Evolutionary conservation across 108 stramenopile genomes (phyloP), one percentile per base, ranked within the genome.

Genomic region (Pseudonitzschia delicatissima): DNA sequence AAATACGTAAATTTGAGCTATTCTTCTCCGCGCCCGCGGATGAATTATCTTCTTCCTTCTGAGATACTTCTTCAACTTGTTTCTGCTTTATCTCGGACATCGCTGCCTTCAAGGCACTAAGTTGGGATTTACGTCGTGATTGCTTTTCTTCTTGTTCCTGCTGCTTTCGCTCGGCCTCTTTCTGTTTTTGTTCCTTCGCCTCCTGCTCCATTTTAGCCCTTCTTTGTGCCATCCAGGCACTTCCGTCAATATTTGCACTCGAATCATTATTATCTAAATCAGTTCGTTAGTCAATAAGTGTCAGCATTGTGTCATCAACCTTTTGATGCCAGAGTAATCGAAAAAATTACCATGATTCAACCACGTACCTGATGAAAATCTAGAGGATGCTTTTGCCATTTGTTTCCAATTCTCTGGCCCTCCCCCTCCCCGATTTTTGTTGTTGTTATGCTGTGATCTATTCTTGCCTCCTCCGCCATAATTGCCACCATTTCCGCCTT

Each of bases 221-320:
- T 50, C 77, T 58, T 44, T 77, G 51, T 18, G 77, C 77, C 77
- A 77, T 77, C 77, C 77, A 77, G 12, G 70, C 59, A 37, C 45
- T 59, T 42, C 77, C 77, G 57, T 77, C 77, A 7, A 77, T 36
- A 7, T 28, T 51, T 28, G 21, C 50, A 25, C 50, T 23, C 3
- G 5, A 20, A 21, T 58, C 13, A 18, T 15, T 58, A 27, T 52
- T 52, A 58, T 35, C 35, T 35, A 29, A 21, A 60, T 60, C 0
- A 52, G 18, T 52, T n/a, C n/a, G n/a, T n/a, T n/a, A n/a, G 23
- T 33, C n/a, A 66, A 0, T n/a, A 32, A 21, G 17, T 47, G 62
- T 45, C 42, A 63, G 44, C n/a, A 27, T 0, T 27, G 7, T 21
- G 12, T 31, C 15, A 42, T 28, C 18, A 28, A n/a, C 0, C 11